Evolutionary conservation across 306 rosid genomes (phyloP).

Genomic region (Mimosa pudica): DNA sequence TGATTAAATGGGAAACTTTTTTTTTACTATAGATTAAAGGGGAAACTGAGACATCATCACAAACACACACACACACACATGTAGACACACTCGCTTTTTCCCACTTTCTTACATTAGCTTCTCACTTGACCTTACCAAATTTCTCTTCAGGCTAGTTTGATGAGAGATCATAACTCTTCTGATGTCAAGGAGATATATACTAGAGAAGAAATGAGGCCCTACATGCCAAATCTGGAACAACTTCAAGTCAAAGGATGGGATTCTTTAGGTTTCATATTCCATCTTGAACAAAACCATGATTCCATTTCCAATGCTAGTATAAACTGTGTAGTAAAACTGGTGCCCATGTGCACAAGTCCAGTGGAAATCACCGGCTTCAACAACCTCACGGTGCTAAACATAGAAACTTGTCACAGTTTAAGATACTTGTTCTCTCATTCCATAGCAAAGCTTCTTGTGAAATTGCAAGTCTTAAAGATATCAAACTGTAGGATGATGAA

Average conservation of each 20-base stretch:
- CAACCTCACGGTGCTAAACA: conserved; percentile 21
- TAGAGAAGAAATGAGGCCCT: conserved; percentile 2
- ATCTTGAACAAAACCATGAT: background rate
- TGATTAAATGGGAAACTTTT: background rate
- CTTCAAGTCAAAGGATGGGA: conserved; percentile 29
- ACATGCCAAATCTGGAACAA: conserved; percentile 30
- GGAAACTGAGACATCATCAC: background rate
- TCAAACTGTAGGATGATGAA: conserved; percentile 22
- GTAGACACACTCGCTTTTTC: background rate
- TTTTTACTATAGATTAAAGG: background rate
- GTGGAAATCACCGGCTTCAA: background rate
- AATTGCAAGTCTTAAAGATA: conserved; percentile 16
- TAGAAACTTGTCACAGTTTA: conserved; percentile 29
- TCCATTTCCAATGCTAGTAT: background rate
- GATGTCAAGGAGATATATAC: background rate
- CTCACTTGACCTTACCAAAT: background rate
- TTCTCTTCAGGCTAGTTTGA: background rate
- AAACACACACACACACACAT: background rate
- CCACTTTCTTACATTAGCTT: background rate
- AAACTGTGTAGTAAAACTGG: conserved; percentile 22
- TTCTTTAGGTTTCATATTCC: conserved; percentile 24
- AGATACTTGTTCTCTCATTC: conserved; percentile 28
- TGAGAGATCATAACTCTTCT: background rate
- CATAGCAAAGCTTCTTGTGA: conserved; percentile 29
- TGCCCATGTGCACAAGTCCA: background rate